Base-by-base conservation (phyloP, 2,329 filamentous ascomycete species). In the Dothistroma septosporum region DNA sequence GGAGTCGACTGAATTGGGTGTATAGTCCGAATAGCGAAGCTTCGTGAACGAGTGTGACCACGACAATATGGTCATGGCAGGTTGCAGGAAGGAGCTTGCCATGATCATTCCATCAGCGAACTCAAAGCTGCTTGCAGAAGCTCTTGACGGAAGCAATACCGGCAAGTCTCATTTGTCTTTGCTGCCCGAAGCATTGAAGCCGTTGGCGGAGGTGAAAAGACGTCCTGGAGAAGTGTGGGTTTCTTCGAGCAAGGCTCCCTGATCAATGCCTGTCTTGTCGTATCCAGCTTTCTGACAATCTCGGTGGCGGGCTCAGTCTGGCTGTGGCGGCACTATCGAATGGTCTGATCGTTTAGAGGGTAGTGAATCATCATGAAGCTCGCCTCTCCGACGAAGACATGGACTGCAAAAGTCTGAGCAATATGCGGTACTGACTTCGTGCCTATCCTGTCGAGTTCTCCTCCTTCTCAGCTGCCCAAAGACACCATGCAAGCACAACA, bases 201-300 rank as follows among this genome's bases (percentile, higher is more conserved):
- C 70, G 7, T 61, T 76, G 46, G 62, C 64, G 2, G 57, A 66
- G 53, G 68, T 67, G 61, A 76, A 76, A 64, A 68, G 75, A 11
- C 64, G 72, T 19, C 70, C 74, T 64, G 68, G 74, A 68, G 64
- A 64, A 54, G 73, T 64, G 59, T 72, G 66, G 73, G 73, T 4
- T 75, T 74, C 62, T 76, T 75, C 57, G 74, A 76, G 64, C 73
- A 75, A 62, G 73, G 72, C 6, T 71, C 75, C 53, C 56, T 75
- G 33, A 71, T 76, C 28, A 76, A 75, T 2, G 57, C 77, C 53
- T 73, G 73, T 0, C 33, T 77, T 19, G 73, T 71, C 14, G 53
- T 72, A 21, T 63, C 60, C 2, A 66, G 61, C 16, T 67, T 63
- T 9, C 24, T 70, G 56, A 68, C 63, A n/a, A 57, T 61, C 0